Conservation (phyloP, 2,329 filamentous ascomycete species). For the Onygena corvina region DNA sequence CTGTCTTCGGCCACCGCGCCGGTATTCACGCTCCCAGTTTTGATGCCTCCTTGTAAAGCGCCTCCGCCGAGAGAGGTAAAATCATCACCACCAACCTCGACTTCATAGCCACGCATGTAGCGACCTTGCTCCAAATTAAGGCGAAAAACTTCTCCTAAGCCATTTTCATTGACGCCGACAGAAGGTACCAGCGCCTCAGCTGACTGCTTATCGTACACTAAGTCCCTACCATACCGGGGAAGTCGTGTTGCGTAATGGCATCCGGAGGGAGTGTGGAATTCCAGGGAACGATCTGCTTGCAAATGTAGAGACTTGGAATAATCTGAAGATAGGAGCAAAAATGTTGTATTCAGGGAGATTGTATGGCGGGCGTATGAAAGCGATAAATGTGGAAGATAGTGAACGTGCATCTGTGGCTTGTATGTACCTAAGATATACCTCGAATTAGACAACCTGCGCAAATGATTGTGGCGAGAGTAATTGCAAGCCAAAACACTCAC, state of each 20-base stretch:
- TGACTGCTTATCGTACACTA: constrained; percentile 69
- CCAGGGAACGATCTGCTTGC: constrained; percentile 78
- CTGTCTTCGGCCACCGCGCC: constrained; percentile 77
- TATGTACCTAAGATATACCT: constrained; percentile 42
- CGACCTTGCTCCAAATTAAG: constrained; percentile 83
- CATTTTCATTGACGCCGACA: constrained; percentile 74
- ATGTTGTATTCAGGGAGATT: constrained; percentile 79
- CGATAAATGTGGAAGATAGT: constrained; percentile 83
- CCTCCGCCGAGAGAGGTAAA: constrained; percentile 52
- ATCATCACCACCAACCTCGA: constrained; percentile 81
- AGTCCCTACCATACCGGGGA: constrained; percentile 80
- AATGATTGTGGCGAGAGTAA: too few species aligned
- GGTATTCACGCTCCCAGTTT: constrained; percentile 74
- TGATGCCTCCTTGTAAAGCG: constrained; percentile 74
- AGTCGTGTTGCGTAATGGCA: constrained; percentile 82
- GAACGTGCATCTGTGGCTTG: constrained; percentile 83
- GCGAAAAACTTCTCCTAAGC: constrained; percentile 81
- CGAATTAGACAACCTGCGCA: background rate
- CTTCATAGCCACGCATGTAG: constrained; percentile 87
- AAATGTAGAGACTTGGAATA: constrained; percentile 91
- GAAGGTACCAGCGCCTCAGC: constrained; percentile 79
- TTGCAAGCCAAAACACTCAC: constrained; percentile 40
- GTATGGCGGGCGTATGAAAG: constrained; percentile 92
- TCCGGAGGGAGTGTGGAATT: constrained; percentile 83
- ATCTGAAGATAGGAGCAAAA: constrained; percentile 75